Evolutionary conservation across 164 flowering plant genomes (phyloP).

Genomic region (Vitis rupestris): DNA sequence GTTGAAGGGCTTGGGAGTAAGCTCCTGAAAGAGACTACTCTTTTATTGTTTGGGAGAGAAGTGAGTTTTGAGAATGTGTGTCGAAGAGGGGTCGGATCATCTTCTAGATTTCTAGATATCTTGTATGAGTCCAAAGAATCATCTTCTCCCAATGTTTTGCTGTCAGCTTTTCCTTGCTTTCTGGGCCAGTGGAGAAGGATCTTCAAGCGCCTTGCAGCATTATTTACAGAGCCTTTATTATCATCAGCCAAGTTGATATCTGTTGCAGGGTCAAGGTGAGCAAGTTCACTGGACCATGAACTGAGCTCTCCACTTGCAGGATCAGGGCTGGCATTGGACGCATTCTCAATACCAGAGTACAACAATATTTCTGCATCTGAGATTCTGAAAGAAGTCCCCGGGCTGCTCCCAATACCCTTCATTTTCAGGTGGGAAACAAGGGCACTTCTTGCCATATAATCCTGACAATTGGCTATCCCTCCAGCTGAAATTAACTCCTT

Average conservation of each 20-base stretch:
- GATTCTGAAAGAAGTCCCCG: constrained; percentile 82
- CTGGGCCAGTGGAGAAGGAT: constrained; percentile 35
- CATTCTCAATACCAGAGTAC: constrained; percentile 53
- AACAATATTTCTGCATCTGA: constrained; percentile 82
- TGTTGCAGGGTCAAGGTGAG: constrained; percentile 23
- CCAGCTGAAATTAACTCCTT: constrained; percentile 78
- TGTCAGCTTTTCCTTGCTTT: constrained; percentile 21
- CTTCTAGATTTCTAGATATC: not conserved
- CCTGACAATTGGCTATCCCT: constrained; percentile 50
- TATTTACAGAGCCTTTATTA: constrained; percentile 33
- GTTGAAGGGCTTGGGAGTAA: constrained; percentile 43
- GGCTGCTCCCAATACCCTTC: constrained; percentile 68
- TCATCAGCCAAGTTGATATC: constrained; percentile 9
- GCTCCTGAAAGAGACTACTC: constrained; percentile 12
- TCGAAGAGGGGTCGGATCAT: constrained; percentile 37
- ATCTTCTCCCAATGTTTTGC: constrained; percentile 13
- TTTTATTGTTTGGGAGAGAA: constrained; percentile 21
- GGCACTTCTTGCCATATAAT: constrained; percentile 40
- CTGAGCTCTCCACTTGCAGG: constrained; percentile 33
- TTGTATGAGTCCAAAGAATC: constrained; percentile 15
- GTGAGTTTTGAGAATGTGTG: constrained; percentile 29
- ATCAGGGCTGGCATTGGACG: constrained; percentile 30
- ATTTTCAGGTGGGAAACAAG: constrained; percentile 50
- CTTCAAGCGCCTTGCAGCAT: constrained; percentile 35
- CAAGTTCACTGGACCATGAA: constrained; percentile 48